Conservation (phyloP, 2,329 filamentous ascomycete species). For the Akanthomyces dipterigenus region DNA sequence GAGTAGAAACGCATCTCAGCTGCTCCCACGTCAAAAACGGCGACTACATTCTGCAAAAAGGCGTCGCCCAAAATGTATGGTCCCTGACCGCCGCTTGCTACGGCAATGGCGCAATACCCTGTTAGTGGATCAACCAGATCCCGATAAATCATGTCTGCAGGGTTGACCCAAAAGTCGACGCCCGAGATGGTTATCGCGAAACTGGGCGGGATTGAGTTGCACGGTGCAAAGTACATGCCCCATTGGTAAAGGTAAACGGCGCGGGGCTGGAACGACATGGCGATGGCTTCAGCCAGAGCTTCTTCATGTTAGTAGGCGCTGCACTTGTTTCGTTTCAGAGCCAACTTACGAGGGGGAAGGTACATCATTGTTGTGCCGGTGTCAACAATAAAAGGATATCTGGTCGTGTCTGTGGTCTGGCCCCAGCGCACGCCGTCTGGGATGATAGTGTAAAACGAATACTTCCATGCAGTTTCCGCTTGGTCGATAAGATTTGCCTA, state of each 20-base stretch:
- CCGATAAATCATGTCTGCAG: constrained; percentile 40
- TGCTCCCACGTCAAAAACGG: constrained; percentile 40
- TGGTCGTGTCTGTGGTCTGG: constrained; percentile 32
- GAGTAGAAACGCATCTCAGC: constrained; percentile 40
- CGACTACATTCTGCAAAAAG: constrained; percentile 45
- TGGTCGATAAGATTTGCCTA: constrained; percentile 38
- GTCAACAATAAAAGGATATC: constrained; percentile 45
- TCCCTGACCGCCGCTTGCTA: constrained; percentile 37
- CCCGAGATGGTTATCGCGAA: constrained; percentile 40
- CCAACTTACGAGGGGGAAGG: constrained; percentile 38
- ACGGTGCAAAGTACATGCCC: constrained; percentile 42
- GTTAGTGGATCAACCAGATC: constrained; percentile 37
- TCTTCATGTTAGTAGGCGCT: neutral
- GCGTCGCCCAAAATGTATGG: constrained; percentile 44
- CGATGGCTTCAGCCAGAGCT: constrained; percentile 44
- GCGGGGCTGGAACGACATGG: constrained; percentile 38
- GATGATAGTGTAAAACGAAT: constrained; percentile 48
- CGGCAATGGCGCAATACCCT: constrained; percentile 41
- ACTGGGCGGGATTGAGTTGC: constrained; percentile 38
- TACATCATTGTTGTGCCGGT: constrained; percentile 46
- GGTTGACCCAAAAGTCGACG: constrained; percentile 40
- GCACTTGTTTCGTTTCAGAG: neutral
- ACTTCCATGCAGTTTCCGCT: constrained; percentile 33
- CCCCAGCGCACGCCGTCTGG: constrained; percentile 42
- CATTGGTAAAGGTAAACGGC: constrained; percentile 41